A percentile compares a stretch with the other conserved stretches of the same genome.
Evolutionary conservation across 257 asterid species (phyloP).

Genomic region (Solanum sitiens): DNA sequence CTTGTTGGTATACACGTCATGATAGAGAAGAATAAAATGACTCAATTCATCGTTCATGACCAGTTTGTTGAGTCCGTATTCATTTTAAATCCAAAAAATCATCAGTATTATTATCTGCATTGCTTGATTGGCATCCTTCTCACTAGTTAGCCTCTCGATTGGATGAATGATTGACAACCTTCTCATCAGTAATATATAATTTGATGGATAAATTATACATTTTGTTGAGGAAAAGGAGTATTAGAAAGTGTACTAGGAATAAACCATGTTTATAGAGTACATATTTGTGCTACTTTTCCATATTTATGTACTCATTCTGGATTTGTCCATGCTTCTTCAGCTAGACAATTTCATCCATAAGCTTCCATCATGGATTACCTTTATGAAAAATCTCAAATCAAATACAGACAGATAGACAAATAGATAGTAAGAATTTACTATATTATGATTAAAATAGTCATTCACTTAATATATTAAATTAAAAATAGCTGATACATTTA

Average conservation of each 20-base stretch:
- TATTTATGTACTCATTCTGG: not conserved
- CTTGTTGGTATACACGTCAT: not conserved
- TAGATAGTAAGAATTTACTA: not conserved
- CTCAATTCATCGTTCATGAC: not conserved
- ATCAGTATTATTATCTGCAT: not conserved
- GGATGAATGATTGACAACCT: not conserved
- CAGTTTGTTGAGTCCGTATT: not conserved
- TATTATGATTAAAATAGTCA: too few species aligned
- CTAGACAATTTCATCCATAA: not conserved
- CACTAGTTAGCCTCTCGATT: not conserved
- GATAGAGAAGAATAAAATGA: not conserved
- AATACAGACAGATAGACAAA: not conserved
- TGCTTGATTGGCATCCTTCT: not conserved
- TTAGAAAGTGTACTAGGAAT: not conserved
- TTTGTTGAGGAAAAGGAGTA: not conserved
- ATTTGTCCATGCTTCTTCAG: not conserved
- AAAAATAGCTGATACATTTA: too few species aligned
- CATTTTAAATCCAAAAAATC: not conserved
- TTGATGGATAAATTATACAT: not conserved
- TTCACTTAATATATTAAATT: too few species aligned
- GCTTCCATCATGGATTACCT: not conserved
- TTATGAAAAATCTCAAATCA: not conserved
- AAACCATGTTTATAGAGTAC: not conserved
- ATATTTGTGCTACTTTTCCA: not conserved
- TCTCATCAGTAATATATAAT: not conserved